These are phyloP conservation scores for Cerrena zonata DNA, from an alignment of 1,284 basidiomycete genomes.

Conservation along the genomic window DNA sequence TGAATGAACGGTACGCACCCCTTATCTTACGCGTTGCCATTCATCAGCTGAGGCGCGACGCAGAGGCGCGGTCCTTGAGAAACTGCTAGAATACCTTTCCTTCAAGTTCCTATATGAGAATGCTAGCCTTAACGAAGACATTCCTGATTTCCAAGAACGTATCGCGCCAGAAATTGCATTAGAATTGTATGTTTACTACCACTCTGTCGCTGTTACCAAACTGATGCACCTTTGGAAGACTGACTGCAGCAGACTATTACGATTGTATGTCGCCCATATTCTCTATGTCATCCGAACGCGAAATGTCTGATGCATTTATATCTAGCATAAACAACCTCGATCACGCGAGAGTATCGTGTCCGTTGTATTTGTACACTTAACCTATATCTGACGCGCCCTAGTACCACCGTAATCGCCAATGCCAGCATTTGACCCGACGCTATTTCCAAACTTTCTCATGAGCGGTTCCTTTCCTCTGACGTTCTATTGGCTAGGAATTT, in stretches of 20 bases:
- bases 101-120: constrained; percentile 70
- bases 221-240: constrained; percentile 32
- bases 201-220: neutral
- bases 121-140: constrained; percentile 55
- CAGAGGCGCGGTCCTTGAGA: constrained; percentile 75
- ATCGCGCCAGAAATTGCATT: constrained; percentile 76
- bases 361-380: too few relatives aligned
- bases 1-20: constrained; percentile 41
- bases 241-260: constrained; percentile 70
- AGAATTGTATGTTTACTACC: constrained; percentile 61
- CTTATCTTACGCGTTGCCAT: neutral
- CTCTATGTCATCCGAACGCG: too few relatives aligned
- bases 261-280: constrained; percentile 42
- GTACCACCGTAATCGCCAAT: too few relatives aligned
- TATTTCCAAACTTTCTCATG: too few relatives aligned
- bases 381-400: too few relatives aligned
- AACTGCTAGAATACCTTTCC: constrained; percentile 75
- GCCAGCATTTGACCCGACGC: too few relatives aligned
- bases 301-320: too few relatives aligned
- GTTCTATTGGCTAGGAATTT: too few relatives aligned
- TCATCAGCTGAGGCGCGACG: neutral
- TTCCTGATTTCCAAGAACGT: constrained; percentile 75
- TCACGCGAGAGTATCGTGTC: too few relatives aligned
- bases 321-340: too few relatives aligned
- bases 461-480: too few relatives aligned